These are phyloP conservation scores for Cladosporium sp. DNA, from an alignment of 2,329 filamentous ascomycete species.

Conservation along the genomic window DNA sequence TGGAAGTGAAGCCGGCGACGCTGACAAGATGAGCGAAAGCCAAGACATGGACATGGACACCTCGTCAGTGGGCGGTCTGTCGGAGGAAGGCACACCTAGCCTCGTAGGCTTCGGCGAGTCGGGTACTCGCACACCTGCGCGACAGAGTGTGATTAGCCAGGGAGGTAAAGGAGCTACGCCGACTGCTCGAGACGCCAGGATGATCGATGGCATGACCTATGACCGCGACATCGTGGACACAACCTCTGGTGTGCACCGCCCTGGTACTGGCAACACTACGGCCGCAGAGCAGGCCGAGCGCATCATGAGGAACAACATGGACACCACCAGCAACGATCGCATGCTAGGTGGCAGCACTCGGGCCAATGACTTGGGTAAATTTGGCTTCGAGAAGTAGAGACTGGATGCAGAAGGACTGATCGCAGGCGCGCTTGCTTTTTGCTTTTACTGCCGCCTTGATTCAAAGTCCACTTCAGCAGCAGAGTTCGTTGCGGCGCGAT, in stretches of 20 bases:
- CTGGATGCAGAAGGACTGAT: background rate
- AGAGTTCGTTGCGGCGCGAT: background rate
- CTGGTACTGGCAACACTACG: slow-evolving; percentile 1
- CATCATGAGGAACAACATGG: slow-evolving; percentile 58
- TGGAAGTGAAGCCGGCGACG: slow-evolving; percentile 57
- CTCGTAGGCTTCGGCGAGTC: slow-evolving; percentile 84
- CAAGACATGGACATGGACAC: slow-evolving; percentile 41
- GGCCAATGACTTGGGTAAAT: slow-evolving; percentile 49
- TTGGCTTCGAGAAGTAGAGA: slow-evolving; percentile 53
- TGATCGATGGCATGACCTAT: slow-evolving; percentile 45
- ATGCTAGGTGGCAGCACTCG: slow-evolving; percentile 29
- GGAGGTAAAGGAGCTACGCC: slow-evolving; percentile 48
- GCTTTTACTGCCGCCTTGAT: background rate
- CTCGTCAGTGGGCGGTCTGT: slow-evolving; percentile 71
- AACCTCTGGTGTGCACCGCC: background rate
- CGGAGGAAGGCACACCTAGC: slow-evolving; percentile 77
- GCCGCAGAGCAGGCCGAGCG: slow-evolving; percentile 57
- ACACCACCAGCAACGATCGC: slow-evolving; percentile 35
- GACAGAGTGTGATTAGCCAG: slow-evolving; percentile 69
- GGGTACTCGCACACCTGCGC: slow-evolving; percentile 60
- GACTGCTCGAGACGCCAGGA: slow-evolving; percentile 36
- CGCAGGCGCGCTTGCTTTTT: background rate
- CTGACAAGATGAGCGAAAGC: slow-evolving; percentile 66
- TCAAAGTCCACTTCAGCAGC: background rate
- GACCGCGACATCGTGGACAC: slow-evolving; percentile 40